Evolutionary conservation across 257 asterid genomes (phyloP), one percentile per base, ranked within the genome.

Genomic region (Coffea canephora): DNA sequence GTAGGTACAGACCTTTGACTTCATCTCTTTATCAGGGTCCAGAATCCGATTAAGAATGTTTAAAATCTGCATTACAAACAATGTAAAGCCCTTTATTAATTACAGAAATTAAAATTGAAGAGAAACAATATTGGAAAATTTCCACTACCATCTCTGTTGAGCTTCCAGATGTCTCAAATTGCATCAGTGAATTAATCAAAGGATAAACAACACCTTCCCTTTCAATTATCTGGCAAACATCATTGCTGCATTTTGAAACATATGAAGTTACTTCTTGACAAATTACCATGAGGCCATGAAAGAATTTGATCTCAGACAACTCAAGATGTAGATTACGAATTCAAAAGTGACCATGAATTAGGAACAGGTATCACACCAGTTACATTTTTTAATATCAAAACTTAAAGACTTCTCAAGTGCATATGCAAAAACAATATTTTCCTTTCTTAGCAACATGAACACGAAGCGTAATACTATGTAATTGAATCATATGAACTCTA

Each of bases 21-120:
- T 94, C 87, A 89, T 82, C 80, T 89, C 96, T 88, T 85, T 90
- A 89, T 86, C 85, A 73, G 97, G 97, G 85, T 91, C 97, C 74
- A 92, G 85, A 84, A 94, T 89, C 87, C 90, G 96, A 82, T 92
- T 74, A 76, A 94, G 94, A 84, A 94, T 89, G 78, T 88, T 89
- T 62, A 94, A 81, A 79, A 90, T 86, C 98, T 92, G 97, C 93
- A 82, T 66, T 57, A 61, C 64, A 73, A 71, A 52, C 78, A 43
- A 72, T 57, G 21, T n/a, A 55, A 41, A 54, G 76, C 79, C 71
- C 21, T 65, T 45, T 36, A 72, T 84, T 71, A 86, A 85, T 66
- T 62, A 74, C 55, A 55, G 39, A 78, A 74, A 80, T 52, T 34
- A 75, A n/a, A 73, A 74, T 23, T 79, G 66, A 27, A 5, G 34